These are phyloP conservation scores for Leccinum boreale DNA, from an alignment of 768 basidiomycete genomes.

Conservation along the genomic window DNA sequence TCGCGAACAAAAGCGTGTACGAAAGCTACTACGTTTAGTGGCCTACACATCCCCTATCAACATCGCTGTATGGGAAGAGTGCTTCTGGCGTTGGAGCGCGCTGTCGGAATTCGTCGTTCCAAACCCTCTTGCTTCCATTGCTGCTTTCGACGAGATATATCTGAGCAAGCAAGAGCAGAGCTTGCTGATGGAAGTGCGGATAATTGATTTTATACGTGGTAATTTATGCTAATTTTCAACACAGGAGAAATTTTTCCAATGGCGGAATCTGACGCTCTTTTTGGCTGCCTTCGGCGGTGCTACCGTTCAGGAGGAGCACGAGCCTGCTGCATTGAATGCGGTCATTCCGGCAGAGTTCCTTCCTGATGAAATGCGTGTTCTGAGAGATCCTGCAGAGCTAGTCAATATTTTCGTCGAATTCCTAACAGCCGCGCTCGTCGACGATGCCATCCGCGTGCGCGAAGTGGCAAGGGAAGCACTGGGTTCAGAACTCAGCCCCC, in stretches of 20 bases:
- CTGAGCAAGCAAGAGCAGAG: slow-evolving; percentile 36
- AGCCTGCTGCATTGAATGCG: slow-evolving; percentile 46
- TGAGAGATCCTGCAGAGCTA: slow-evolving; percentile 54
- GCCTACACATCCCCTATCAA: slow-evolving; percentile 64
- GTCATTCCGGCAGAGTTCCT: slow-evolving; percentile 56
- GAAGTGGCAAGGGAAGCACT: slow-evolving; percentile 79
- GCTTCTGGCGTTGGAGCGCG: slow-evolving; percentile 70
- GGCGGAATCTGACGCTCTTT: slow-evolving; percentile 82
- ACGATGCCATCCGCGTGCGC: slow-evolving; percentile 63
- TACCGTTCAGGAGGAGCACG: slow-evolving; percentile 52
- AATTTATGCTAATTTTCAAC: slow-evolving; percentile 3
- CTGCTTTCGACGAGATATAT: slow-evolving; percentile 34
- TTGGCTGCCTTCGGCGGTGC: slow-evolving; percentile 71
- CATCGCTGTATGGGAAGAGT: slow-evolving; percentile 80
- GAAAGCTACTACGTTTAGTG: slow-evolving; percentile 65
- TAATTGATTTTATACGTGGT: neutral
- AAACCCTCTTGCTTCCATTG: slow-evolving; percentile 31
- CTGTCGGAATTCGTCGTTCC: slow-evolving; percentile 59
- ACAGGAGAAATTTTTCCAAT: slow-evolving; percentile 74
- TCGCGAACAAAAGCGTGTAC: slow-evolving; percentile 75
- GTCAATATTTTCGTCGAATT: slow-evolving; percentile 65
- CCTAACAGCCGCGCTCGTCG: slow-evolving; percentile 65
- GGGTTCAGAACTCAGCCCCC: slow-evolving; percentile 72
- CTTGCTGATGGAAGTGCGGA: slow-evolving; percentile 37
- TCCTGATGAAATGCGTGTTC: slow-evolving; percentile 71